phyloP scores from a whole-genome alignment of 805 yeast species.

The Candida succiphila region DNA sequence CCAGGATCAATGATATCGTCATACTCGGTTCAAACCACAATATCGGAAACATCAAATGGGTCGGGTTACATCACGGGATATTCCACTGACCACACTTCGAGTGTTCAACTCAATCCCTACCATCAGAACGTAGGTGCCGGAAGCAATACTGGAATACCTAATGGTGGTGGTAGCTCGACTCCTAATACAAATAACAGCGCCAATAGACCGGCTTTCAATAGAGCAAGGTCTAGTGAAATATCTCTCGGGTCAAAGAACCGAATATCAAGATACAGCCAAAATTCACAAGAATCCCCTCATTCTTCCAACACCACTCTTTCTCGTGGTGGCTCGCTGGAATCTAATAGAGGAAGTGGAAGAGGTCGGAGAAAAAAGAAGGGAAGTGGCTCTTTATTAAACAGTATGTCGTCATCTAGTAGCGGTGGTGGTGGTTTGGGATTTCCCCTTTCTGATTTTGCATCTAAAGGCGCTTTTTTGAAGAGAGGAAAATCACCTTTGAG shows the following conservation, averaged over 20 bases:
- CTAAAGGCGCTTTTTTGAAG: constrained; percentile 7
- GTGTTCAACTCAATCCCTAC: background rate
- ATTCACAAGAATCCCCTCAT: constrained; percentile 21
- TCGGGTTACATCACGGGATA: constrained; percentile 26
- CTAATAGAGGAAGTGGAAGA: constrained; percentile 17
- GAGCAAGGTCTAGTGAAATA: constrained; percentile 23
- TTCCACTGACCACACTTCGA: constrained; percentile 19
- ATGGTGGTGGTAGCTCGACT: background rate
- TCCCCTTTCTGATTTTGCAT: constrained; percentile 4
- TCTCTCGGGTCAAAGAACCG: constrained; percentile 13
- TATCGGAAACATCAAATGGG: constrained; percentile 42
- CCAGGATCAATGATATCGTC: constrained; percentile 46
- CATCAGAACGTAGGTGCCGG: constrained; percentile 1
- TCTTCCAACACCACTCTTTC: constrained; percentile 24
- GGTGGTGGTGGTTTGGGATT: constrained; percentile 6
- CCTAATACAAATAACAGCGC: background rate
- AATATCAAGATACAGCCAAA: background rate
- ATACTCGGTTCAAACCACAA: constrained; percentile 35
- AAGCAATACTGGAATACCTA: background rate
- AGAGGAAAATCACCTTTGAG: constrained; percentile 24
- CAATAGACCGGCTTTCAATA: constrained; percentile 14
- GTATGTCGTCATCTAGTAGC: background rate
- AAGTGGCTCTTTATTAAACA: background rate
- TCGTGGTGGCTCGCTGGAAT: constrained; percentile 25
- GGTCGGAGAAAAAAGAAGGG: constrained; percentile 20